Conservation (phyloP, 768 basidiomycete genomes). For the Auriculariales sp. region DNA sequence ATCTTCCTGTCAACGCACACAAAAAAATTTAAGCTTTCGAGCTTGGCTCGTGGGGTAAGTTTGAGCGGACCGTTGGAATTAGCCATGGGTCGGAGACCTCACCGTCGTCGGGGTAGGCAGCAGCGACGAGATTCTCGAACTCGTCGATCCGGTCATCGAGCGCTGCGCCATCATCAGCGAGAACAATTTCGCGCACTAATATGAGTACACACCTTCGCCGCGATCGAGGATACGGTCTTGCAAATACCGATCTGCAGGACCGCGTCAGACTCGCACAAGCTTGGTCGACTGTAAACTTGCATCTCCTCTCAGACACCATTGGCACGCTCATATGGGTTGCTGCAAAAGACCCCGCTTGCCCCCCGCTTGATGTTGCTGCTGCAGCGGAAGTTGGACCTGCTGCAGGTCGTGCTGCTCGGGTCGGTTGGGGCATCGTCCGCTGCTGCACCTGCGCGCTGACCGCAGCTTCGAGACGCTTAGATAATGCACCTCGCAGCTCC, state of each 20-base stretch:
- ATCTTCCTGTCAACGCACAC: conserved; percentile 29
- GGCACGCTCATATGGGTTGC: not conserved
- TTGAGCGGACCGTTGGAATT: conserved; percentile 31
- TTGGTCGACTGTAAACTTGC: not conserved
- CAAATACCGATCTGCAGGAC: conserved; percentile 69
- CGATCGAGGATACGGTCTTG: conserved; percentile 79
- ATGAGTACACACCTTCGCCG: conserved; percentile 46
- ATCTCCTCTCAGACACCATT: not conserved
- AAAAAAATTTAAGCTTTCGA: conserved; percentile 1
- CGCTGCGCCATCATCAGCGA: conserved; percentile 23
- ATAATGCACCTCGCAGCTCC: conserved; percentile 15
- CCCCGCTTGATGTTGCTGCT: not conserved
- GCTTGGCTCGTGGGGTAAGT: no score
- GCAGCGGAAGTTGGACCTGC: not conserved
- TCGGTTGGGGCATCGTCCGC: not conserved
- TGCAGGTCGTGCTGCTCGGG: not conserved
- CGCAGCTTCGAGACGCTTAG: conserved; percentile 16
- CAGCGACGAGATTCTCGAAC: conserved; percentile 56
- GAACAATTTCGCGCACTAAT: not conserved
- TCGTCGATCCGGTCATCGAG: conserved; percentile 85
- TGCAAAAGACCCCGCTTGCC: not conserved
- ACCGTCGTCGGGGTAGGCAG: conserved; percentile 50
- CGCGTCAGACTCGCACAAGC: not conserved
- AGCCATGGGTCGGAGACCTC: conserved; percentile 71
- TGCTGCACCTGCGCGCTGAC: conserved; percentile 1